phyloP scores from a whole-genome alignment of 768 basidiomycete species.

The Suillus variegatus region DNA sequence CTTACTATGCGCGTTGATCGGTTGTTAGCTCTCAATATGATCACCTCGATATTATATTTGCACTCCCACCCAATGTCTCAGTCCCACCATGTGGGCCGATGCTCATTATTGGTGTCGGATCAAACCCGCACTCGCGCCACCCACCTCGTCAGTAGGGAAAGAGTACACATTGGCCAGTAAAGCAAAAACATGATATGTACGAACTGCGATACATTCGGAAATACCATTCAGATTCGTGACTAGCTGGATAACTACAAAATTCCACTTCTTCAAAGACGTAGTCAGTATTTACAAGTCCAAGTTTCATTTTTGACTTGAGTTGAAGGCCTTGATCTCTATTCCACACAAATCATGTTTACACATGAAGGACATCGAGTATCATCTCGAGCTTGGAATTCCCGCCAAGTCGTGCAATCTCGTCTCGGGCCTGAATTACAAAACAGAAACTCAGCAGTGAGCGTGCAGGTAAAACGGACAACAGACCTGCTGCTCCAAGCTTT shows the following conservation, averaged over 20 bases:
- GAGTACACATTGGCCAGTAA: background rate
- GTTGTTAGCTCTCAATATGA: background rate
- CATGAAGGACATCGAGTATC: conserved; percentile 56
- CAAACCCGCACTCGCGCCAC: background rate
- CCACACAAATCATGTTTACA: conserved; percentile 30
- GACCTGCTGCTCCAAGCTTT: conserved; percentile 60
- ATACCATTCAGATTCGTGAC: background rate
- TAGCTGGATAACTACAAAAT: background rate
- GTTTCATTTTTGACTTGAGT: background rate
- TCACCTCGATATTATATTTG: background rate
- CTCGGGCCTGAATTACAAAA: conserved; percentile 40
- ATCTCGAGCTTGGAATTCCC: conserved; percentile 68
- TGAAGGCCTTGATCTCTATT: background rate
- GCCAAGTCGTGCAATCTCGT: conserved; percentile 72
- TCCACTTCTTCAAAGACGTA: background rate
- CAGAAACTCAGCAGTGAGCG: background rate
- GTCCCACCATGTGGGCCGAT: background rate
- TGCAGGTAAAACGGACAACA: conserved; percentile 34
- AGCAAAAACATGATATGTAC: background rate
- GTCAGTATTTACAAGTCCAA: background rate
- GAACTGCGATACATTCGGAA: background rate
- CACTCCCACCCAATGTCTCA: no score
- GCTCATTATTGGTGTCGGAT: background rate
- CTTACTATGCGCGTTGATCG: background rate
- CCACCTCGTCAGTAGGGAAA: background rate